These are phyloP conservation scores for Protoeuglena noctilucae DNA, from an alignment of 139 green algal species.

Conservation along the genomic window DNA sequence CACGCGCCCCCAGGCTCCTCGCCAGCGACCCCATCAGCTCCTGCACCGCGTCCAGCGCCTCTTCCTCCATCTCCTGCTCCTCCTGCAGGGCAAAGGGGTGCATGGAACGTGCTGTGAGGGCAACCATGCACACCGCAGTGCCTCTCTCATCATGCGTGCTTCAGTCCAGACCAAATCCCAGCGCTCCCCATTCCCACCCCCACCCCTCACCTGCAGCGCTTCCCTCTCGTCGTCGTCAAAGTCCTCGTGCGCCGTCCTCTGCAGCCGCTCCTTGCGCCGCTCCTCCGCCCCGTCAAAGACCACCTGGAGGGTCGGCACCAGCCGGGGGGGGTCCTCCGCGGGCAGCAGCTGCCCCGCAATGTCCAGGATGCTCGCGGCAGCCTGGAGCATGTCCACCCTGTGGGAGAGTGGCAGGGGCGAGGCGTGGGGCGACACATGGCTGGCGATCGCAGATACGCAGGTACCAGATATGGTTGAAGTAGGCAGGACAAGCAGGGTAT, in stretches of 20 bases:
- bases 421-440: too few relatives aligned
- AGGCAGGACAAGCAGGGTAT: too few relatives aligned
- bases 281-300: conserved; percentile 46
- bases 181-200: too few relatives aligned
- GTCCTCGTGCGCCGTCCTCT: conserved; percentile 53
- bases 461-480: too few relatives aligned
- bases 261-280: conserved; percentile 32
- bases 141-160: too few relatives aligned
- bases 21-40: conserved; percentile 49
- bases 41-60: conserved; percentile 57
- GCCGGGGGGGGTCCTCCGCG: conserved; percentile 22
- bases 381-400: conserved; percentile 44
- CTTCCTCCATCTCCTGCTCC: conserved; percentile 81
- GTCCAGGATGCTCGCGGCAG: conserved; percentile 43
- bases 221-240: conserved; percentile 93
- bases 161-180: too few relatives aligned
- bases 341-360: conserved; percentile 25
- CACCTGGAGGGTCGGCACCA: conserved; percentile 28
- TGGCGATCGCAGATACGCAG: too few relatives aligned
- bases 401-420: too few relatives aligned
- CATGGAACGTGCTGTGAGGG: too few relatives aligned
- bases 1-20: conserved; percentile 51
- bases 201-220: too few relatives aligned
- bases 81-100: too few relatives aligned
- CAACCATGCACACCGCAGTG: too few relatives aligned